These are phyloP conservation scores for Hygrophila difformis DNA, from an alignment of 257 asterid genomes.

Conservation along the genomic window DNA sequence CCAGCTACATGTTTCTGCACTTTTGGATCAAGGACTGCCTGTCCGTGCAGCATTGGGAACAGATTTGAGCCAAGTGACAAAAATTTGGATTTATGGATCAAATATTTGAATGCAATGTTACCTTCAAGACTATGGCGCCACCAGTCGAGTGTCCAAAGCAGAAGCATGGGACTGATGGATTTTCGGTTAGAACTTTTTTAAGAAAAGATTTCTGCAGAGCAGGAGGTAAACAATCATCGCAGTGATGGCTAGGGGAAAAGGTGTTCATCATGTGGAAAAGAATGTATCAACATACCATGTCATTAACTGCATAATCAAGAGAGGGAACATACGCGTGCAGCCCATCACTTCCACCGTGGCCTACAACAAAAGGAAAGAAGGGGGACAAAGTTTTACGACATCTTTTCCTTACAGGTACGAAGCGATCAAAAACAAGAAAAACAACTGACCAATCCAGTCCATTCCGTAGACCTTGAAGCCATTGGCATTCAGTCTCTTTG, in stretches of 20 bases:
- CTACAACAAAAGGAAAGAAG: conserved; percentile 23
- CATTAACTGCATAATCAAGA: conserved; percentile 68
- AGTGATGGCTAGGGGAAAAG: neutral
- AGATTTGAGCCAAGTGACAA: too few relatives aligned
- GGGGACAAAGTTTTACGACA: too few relatives aligned
- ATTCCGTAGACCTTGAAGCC: conserved; percentile 87
- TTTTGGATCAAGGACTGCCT: conserved; percentile 82
- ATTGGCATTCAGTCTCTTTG: conserved; percentile 72
- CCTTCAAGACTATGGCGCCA: conserved; percentile 87
- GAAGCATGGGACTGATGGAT: conserved; percentile 63
- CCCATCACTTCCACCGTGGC: conserved; percentile 98
- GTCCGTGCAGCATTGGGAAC: conserved; percentile 6
- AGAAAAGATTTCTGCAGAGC: conserved; percentile 49
- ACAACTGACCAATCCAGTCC: conserved; percentile 95
- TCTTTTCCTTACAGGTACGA: too few relatives aligned
- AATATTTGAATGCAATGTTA: conserved; percentile 2
- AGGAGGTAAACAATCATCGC: neutral
- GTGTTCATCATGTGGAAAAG: neutral
- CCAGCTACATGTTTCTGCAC: conserved; percentile 52
- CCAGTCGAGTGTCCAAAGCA: conserved; percentile 97
- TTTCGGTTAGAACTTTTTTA: conserved; percentile 52
- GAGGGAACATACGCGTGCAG: conserved; percentile 86
- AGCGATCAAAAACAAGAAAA: too few relatives aligned
- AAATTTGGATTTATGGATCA: too few relatives aligned
- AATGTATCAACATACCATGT: conserved; percentile 38